phyloP scores from a whole-genome alignment of 164 flowering plant genomes.

The Umbilicus rupestris region DNA sequence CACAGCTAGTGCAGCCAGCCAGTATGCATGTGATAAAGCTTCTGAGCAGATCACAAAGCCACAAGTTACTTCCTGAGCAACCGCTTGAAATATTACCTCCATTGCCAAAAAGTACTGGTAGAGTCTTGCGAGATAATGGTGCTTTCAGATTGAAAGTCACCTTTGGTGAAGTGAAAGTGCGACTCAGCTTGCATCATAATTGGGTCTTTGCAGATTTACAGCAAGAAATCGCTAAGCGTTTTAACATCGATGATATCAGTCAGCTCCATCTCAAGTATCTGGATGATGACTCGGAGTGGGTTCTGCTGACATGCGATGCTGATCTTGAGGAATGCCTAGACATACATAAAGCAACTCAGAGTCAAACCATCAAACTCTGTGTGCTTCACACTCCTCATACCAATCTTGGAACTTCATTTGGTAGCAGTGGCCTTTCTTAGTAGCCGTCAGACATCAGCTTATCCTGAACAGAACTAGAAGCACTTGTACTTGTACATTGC shows the following conservation, averaged over 20 bases:
- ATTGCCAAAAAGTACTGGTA: slow-evolving; percentile 14
- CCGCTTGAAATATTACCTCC: slow-evolving; percentile 25
- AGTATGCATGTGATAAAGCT: slow-evolving; percentile 29
- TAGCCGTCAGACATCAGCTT: neutral
- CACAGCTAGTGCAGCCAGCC: slow-evolving; percentile 28
- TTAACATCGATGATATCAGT: slow-evolving; percentile 35
- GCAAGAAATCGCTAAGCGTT: slow-evolving; percentile 49
- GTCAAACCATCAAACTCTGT: slow-evolving; percentile 42
- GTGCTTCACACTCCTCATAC: slow-evolving; percentile 23
- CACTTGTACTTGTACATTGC: neutral
- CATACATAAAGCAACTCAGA: slow-evolving; percentile 30
- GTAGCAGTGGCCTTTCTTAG: slow-evolving; percentile 17
- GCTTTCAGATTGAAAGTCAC: slow-evolving; percentile 45
- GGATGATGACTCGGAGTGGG: slow-evolving; percentile 87
- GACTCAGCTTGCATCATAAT: slow-evolving; percentile 48
- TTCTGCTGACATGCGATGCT: slow-evolving; percentile 72
- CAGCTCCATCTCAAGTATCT: slow-evolving; percentile 55
- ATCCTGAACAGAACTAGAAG: neutral
- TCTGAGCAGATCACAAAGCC: slow-evolving; percentile 50
- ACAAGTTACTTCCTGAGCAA: slow-evolving; percentile 28
- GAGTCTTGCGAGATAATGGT: slow-evolving; percentile 17
- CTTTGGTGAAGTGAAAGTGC: slow-evolving; percentile 54
- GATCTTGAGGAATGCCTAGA: slow-evolving; percentile 77
- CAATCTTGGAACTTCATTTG: slow-evolving; percentile 24
- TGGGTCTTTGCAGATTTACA: slow-evolving; percentile 51